Conservation (phyloP, 2,329 filamentous ascomycete genomes). For the Chaetomiaceae sp. region DNA sequence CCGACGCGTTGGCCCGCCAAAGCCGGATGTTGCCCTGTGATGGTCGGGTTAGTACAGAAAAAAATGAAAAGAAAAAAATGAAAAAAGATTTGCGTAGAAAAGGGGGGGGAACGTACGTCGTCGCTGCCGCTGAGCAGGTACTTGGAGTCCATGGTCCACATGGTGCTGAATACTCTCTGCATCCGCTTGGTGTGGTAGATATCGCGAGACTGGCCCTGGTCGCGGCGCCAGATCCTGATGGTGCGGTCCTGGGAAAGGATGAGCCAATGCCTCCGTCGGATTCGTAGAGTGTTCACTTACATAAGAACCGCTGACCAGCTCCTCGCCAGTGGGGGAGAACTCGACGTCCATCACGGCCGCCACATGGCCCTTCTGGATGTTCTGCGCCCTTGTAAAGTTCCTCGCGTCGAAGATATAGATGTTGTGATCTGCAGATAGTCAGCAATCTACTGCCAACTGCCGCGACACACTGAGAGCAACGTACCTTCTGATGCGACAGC, state of each 20-base stretch:
- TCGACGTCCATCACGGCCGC: slow-evolving; percentile 93
- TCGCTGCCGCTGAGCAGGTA: slow-evolving; percentile 89
- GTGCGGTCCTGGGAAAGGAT: slow-evolving; percentile 64
- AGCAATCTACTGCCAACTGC: neutral
- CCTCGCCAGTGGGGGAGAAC: slow-evolving; percentile 89
- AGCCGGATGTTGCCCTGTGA: slow-evolving; percentile 47
- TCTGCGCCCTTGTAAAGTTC: slow-evolving; percentile 79
- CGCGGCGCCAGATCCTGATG: slow-evolving; percentile 76
- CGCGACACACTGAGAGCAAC: neutral
- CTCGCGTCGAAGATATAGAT: slow-evolving; percentile 91
- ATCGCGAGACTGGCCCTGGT: slow-evolving; percentile 79
- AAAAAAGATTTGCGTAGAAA: no score
- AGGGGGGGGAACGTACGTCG: slow-evolving; percentile 62
- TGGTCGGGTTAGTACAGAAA: neutral
- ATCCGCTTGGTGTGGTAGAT: slow-evolving; percentile 97
- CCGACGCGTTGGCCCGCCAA: slow-evolving; percentile 83
- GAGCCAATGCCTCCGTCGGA: neutral
- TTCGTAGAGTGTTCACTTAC: slow-evolving; percentile 34
- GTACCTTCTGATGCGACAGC: slow-evolving; percentile 73
- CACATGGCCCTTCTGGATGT: slow-evolving; percentile 86
- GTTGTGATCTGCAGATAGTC: slow-evolving; percentile 66
- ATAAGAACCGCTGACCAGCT: slow-evolving; percentile 85
- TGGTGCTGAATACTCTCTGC: slow-evolving; percentile 68
- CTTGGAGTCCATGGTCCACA: slow-evolving; percentile 82
- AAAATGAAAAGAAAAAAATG: neutral